phyloP scores from a whole-genome alignment of 305 asterid genomes.

The Fraxinus floribunda region DNA sequence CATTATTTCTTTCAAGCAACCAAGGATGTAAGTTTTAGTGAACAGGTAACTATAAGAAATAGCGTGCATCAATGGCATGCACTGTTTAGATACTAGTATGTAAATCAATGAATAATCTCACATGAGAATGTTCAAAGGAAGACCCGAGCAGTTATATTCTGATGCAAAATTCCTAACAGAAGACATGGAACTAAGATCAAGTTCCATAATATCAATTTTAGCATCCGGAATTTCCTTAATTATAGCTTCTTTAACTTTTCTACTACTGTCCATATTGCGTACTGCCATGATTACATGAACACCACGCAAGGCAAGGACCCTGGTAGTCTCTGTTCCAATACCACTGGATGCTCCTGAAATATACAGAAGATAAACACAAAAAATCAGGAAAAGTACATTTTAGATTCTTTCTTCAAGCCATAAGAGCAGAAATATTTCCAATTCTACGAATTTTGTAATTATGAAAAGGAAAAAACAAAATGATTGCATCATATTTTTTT shows the following conservation, averaged over 20 bases:
- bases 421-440: neutral
- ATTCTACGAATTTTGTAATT: neutral
- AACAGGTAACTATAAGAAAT: neutral
- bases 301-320: constrained; percentile 58
- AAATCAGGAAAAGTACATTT: neutral
- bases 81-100: neutral
- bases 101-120: constrained; percentile 34
- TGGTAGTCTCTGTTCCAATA: constrained; percentile 67
- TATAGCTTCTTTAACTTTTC: constrained; percentile 47
- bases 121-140: constrained; percentile 71
- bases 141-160: constrained; percentile 48
- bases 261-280: constrained; percentile 49
- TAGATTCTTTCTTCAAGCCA: neutral
- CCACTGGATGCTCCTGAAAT: constrained; percentile 87
- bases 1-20: constrained; percentile 64
- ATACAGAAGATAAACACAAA: constrained; percentile 12
- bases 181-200: constrained; percentile 61
- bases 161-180: constrained; percentile 72
- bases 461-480: neutral
- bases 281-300: constrained; percentile 76
- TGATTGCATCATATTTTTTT: neutral
- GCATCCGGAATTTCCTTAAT: constrained; percentile 51
- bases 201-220: constrained; percentile 70
- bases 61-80: neutral
- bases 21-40: constrained; percentile 22